These are phyloP conservation scores for Taphrina betulina DNA, from an alignment of 1,139 yeast species.

Conservation along the genomic window DNA sequence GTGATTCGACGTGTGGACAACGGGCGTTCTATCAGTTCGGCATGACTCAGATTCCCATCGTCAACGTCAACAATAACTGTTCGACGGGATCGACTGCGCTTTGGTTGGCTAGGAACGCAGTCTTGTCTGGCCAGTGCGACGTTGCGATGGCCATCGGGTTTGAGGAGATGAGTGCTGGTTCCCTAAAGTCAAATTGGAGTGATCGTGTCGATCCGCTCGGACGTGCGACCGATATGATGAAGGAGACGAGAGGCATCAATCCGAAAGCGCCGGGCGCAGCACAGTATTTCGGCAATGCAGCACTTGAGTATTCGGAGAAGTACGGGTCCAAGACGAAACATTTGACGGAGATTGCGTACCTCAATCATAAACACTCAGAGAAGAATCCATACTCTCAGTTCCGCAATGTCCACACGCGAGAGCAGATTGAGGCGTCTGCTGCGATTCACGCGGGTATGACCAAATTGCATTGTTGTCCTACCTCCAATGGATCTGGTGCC, in stretches of 20 bases:
- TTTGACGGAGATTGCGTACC: constrained; percentile 42
- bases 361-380: constrained; percentile 42
- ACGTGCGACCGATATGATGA: constrained; percentile 38
- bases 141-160: constrained; percentile 43
- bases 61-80: constrained; percentile 44
- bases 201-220: constrained; percentile 42
- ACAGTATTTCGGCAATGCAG: constrained; percentile 43
- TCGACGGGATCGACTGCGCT: constrained; percentile 44
- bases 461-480: constrained; percentile 43
- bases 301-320: constrained; percentile 41
- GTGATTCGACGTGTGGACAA: constrained; percentile 44
- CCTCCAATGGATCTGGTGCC: constrained; percentile 80
- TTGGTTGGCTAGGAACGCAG: constrained; percentile 40
- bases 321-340: constrained; percentile 39
- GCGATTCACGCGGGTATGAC: constrained; percentile 41
- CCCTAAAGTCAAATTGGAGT: constrained; percentile 40
- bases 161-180: constrained; percentile 43
- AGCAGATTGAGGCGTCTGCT: constrained; percentile 41
- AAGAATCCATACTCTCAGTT: constrained; percentile 44
- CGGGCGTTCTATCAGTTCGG: constrained; percentile 43
- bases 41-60: constrained; percentile 42
- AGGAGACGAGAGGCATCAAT: constrained; percentile 38
- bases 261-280: constrained; percentile 41
- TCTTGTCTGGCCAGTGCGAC: constrained; percentile 41
- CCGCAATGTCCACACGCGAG: constrained; percentile 41